These are phyloP conservation scores for Jatropha multifida DNA, from an alignment of 441 rosid species.

Conservation along the genomic window DNA sequence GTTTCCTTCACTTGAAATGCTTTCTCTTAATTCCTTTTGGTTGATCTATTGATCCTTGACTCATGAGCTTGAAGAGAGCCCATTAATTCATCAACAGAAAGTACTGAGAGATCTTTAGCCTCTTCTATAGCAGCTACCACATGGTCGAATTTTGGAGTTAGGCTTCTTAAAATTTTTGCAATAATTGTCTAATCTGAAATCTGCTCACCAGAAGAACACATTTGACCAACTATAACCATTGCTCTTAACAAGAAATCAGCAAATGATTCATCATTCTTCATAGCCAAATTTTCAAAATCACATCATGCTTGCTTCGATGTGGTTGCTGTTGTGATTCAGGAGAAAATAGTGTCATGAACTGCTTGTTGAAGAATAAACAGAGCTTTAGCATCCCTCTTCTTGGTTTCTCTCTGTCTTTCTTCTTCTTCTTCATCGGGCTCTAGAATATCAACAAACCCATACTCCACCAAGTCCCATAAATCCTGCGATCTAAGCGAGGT, in stretches of 20 bases:
- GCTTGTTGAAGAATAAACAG: constrained; percentile 1
- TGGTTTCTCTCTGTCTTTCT: neutral
- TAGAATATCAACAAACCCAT: neutral
- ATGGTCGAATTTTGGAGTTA: neutral
- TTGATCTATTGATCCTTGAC: neutral
- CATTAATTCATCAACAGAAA: constrained; percentile 8
- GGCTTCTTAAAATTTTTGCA: constrained; percentile 6
- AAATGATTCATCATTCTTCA: constrained; percentile 4
- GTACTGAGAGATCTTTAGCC: neutral
- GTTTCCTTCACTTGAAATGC: constrained; percentile 2
- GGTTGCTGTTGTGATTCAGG: constrained; percentile 4
- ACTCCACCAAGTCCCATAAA: constrained; percentile 8
- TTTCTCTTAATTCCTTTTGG: neutral
- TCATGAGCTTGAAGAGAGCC: constrained; percentile 12
- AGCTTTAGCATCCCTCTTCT: neutral
- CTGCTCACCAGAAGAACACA: neutral
- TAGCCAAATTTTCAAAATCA: constrained; percentile 7
- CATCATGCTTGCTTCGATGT: constrained; percentile 15
- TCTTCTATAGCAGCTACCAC: constrained; percentile 8
- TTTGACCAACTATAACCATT: constrained; percentile 3
- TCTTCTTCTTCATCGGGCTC: neutral
- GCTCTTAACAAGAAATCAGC: neutral
- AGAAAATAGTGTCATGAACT: constrained; percentile 8
- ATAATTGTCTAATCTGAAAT: constrained; percentile 1
- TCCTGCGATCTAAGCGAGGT: too few species aligned